Percentiles rank a stretch among this genome's conserved stretches.
phyloP scores from a whole-genome alignment of 2,329 filamentous ascomycete genomes.

The Cordyceps javanica region DNA sequence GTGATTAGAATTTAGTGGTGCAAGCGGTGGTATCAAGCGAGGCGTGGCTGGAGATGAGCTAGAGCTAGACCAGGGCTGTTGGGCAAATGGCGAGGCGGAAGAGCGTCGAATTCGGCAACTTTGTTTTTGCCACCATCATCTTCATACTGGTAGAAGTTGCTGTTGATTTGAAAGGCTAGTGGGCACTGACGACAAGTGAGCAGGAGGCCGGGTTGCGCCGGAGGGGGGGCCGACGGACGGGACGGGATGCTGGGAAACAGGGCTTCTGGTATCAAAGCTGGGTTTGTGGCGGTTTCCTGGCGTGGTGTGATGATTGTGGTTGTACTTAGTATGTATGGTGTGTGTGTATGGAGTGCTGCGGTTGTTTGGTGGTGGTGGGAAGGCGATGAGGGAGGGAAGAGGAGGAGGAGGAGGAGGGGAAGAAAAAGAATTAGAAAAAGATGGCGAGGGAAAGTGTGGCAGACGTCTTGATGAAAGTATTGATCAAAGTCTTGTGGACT shows the following conservation, averaged over 20 bases:
- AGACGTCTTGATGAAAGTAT: too few species aligned
- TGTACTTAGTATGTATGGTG: too few species aligned
- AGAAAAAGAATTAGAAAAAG: too few species aligned
- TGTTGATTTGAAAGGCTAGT: not conserved
- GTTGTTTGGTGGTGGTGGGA: not conserved
- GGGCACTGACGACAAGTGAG: not conserved
- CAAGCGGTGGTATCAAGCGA: not conserved
- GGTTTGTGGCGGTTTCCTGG: not conserved
- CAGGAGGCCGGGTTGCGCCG: not conserved
- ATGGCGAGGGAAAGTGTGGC: too few species aligned
- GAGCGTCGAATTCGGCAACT: not conserved
- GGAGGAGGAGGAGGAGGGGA: too few species aligned
- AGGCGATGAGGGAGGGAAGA: too few species aligned
- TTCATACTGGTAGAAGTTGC: too few species aligned
- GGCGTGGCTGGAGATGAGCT: not conserved
- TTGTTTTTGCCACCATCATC: not conserved
- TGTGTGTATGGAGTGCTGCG: too few species aligned
- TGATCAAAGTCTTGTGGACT: too few species aligned
- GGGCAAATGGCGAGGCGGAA: slow-evolving; percentile 1
- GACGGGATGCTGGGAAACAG: not conserved
- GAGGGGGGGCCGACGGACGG: not conserved
- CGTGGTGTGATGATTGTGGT: too few species aligned
- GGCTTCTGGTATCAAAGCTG: too few species aligned
- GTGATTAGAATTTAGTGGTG: too few species aligned
- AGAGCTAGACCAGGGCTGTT: not conserved